Percentiles rank a stretch among this genome's conserved stretches.
These are phyloP conservation scores for Chrysoporthe puriensis DNA, from an alignment of 2,329 filamentous ascomycete species.

Conservation along the genomic window DNA sequence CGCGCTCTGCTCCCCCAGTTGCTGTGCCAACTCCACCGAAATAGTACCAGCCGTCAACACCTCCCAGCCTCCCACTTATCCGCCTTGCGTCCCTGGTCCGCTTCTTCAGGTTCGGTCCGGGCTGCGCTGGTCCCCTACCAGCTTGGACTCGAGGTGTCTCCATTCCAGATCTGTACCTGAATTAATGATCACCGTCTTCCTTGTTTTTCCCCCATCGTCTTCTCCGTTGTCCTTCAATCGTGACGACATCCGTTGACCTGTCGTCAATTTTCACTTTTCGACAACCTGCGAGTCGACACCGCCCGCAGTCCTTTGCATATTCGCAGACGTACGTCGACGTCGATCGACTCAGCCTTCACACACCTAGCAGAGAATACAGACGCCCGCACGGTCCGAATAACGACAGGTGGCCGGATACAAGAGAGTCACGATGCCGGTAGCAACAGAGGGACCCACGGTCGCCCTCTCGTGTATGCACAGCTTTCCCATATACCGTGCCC, in stretches of 20 bases:
- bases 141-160: background rate
- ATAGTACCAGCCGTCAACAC: constrained; percentile 10
- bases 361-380: background rate
- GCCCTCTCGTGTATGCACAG: constrained; percentile 29
- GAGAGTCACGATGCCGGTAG: constrained; percentile 27
- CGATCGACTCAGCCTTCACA: background rate
- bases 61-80: constrained; percentile 16
- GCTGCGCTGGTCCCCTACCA: constrained; percentile 1
- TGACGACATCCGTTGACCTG: constrained; percentile 12
- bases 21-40: constrained; percentile 13
- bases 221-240: background rate
- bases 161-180: constrained; percentile 19
- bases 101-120: constrained; percentile 6
- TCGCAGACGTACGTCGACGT: background rate
- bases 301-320: background rate
- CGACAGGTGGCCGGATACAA: background rate
- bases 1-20: constrained; percentile 5
- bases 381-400: background rate
- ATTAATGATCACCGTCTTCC: constrained; percentile 13
- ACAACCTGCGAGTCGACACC: background rate
- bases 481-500: background rate
- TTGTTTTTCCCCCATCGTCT: constrained; percentile 9
- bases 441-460: constrained; percentile 29
- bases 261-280: constrained; percentile 8
- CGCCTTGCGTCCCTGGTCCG: constrained; percentile 10